Base-by-base conservation (phyloP, 2,329 filamentous ascomycete species). In the Xylaria sp. region DNA sequence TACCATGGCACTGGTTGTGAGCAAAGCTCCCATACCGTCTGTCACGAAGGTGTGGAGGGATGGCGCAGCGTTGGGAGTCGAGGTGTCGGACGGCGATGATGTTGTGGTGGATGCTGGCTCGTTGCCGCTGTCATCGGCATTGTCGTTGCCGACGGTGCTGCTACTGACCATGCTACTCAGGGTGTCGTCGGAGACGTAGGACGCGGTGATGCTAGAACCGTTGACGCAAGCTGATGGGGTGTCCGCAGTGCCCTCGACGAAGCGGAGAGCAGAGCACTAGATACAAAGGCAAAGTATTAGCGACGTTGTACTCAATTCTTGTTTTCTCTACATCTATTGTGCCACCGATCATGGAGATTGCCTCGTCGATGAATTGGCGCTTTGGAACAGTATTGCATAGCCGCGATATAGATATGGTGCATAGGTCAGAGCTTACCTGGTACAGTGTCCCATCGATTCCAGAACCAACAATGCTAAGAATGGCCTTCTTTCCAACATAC, bases 361-460 rank as follows among this genome's bases (percentile, higher is more conserved):
- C n/a, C n/a, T n/a, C n/a, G n/a, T n/a, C n/a, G n/a, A n/a, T n/a
- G n/a, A n/a, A n/a, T n/a, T n/a, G n/a, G 31, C 49, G 31, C 23
- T 9, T 19, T 47, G 31, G 28, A 23, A 14, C 12, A 2, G 12
- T 28, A 31, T 15, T 5, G 33, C 25, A 8, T 8, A 3, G 8
- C 31, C 2, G 4, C 23, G 25, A 35, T 33, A 17, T 57, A 15
- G 14, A 31, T 17, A 12, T 11, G 12, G 38, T 25, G 21, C 68
- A 77, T 19, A 14, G 56, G 3, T 35, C 4, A n/a, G 4, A 35
- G 56, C 60, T 57, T 73, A 87, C 85, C 78, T 86, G 82, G 70
- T 81, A 88, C 5, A 88, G 74, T 15, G 84, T 64, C 2, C 87
- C 87, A 63, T 89, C 87, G 0, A 80, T 76, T 0, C 82, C 85